Evolutionary conservation across 2,329 filamentous ascomycete species (phyloP), one percentile per base, ranked within the genome.

Genomic region (Sporothrix dimorphospora): DNA sequence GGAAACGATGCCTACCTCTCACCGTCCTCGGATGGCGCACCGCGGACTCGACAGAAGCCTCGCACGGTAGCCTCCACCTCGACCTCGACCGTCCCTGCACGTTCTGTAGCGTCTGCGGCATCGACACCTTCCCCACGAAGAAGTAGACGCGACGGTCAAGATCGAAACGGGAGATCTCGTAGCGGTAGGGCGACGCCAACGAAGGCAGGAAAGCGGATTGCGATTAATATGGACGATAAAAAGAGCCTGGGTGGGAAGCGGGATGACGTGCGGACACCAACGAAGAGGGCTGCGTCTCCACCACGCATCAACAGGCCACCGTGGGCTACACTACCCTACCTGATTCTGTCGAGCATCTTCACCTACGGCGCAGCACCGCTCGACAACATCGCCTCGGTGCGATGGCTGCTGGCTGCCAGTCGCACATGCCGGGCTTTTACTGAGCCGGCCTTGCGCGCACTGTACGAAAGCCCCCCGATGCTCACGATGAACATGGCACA

Each of bases 401-500:
- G 83, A 76, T 94, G 91, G 91, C 86, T 97, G 7, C 80, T 91
- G 11, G 83, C 84, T n/a, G 82, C 87, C 59, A 89, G 91, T 47
- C 84, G 85, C 1, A 82, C 89, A 19, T 94, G 91, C 76, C 87
- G 84, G 68, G 80, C 85, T 2, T 93, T 94, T 72, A 82, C 87
- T 0, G 92, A 94, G 76, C 91, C 93, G 5, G 92, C 92, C 1
- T 81, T 96, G 68, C 89, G 89, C 5, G 90, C 88, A 1, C 83
- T 97, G 5, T 96, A 96, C 79, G 84, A 86, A 63, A 88, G 85
- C 5, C 92, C 92, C 9, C 89, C 90, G 1, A 82, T 96, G 59
- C 84, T 87, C 72, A 81, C 78, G 47, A 76, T 81, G 71, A 77
- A 79, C 71, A 86, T 83, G 79, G 81, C 82, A 53, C 82, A 81